Evolutionary conservation across 2,329 filamentous ascomycete genomes (phyloP), one percentile per base, ranked within the genome.

Genomic region (Aspergillus jensenii): DNA sequence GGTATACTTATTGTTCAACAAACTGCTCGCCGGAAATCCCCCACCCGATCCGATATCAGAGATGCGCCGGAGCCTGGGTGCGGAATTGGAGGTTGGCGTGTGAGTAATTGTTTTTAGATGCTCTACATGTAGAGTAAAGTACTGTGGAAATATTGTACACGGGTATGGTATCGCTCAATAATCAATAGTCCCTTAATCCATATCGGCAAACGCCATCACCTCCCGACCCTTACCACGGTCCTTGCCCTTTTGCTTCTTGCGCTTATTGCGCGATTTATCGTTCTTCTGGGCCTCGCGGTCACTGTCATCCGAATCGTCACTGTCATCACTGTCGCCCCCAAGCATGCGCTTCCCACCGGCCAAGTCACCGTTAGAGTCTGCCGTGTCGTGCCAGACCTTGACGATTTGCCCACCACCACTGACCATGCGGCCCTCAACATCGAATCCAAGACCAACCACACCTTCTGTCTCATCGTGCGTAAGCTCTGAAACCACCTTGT

Each of bases 401-500:
- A 99, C 84, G 0, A 87, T 87, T 65, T 84, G 84, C 0, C 95
- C 95, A 54, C 95, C 95, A 11, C 91, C 93, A 68, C 88, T 96
- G 65, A 99, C 91, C 81, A 99, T 86, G 46, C 95, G 84, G 46
- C 92, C 90, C 52, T 88, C 86, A 51, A 89, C 88, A 75, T 98
- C 95, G 63, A 98, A 96, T 1, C 83, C 89, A 0, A 99, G 75
- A 0, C 85, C 90, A 2, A 92, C 84, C 3, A 97, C 92, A 2
- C 89, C 90, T 71, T 98, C 93, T 17, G 95, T 78, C 59, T 96
- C 92, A 68, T 97, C 91, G 71, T 97, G 93, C 66, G 85, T 78
- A 67, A 89, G 70, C 52, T 88, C 84, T 1, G 79, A 80, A 23
- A 90, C 79, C 4, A 96, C 84, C 70, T 90, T 88, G 65, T 95